These are phyloP conservation scores for Lasiodiplodia sp. DNA, from an alignment of 2,329 filamentous ascomycete species.

Conservation along the genomic window DNA sequence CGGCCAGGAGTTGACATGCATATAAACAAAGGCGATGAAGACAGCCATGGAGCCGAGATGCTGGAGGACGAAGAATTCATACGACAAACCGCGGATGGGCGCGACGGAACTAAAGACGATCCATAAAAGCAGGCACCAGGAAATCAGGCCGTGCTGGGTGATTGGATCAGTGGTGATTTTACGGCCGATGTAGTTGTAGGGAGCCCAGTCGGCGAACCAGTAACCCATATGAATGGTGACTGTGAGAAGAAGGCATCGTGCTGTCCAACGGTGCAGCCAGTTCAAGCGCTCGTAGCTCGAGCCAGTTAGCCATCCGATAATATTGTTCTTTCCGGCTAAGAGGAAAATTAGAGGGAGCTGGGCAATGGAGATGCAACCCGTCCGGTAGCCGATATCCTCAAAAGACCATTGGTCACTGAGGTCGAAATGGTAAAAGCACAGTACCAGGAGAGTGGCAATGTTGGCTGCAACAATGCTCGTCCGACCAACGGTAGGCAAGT, in stretches of 20 bases:
- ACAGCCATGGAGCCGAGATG: constrained; percentile 68
- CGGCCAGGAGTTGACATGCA: constrained; percentile 62
- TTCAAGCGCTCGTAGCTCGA: constrained; percentile 73
- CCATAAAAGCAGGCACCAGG: constrained; percentile 72
- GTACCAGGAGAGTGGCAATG: constrained; percentile 58
- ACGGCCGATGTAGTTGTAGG: constrained; percentile 64
- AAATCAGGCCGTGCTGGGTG: constrained; percentile 71
- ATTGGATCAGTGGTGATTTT: constrained; percentile 69
- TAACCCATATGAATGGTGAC: constrained; percentile 74
- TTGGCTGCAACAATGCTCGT: constrained; percentile 54
- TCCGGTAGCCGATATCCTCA: constrained; percentile 65
- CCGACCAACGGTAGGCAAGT: constrained; percentile 49
- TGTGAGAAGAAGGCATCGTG: constrained; percentile 72
- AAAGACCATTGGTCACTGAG: constrained; percentile 57
- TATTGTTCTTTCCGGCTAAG: constrained; percentile 63
- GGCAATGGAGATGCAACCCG: constrained; percentile 60
- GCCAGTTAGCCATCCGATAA: constrained; percentile 68
- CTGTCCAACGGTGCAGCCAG: constrained; percentile 77
- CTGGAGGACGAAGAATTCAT: constrained; percentile 74
- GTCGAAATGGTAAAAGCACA: constrained; percentile 64
- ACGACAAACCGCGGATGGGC: constrained; percentile 70
- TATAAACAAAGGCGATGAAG: constrained; percentile 69
- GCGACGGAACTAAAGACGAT: constrained; percentile 68
- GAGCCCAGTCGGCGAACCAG: constrained; percentile 71
- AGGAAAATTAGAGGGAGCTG: constrained; percentile 65